Base-by-base conservation (phyloP, 305 asterid species). In the Petunia hybrid region DNA sequence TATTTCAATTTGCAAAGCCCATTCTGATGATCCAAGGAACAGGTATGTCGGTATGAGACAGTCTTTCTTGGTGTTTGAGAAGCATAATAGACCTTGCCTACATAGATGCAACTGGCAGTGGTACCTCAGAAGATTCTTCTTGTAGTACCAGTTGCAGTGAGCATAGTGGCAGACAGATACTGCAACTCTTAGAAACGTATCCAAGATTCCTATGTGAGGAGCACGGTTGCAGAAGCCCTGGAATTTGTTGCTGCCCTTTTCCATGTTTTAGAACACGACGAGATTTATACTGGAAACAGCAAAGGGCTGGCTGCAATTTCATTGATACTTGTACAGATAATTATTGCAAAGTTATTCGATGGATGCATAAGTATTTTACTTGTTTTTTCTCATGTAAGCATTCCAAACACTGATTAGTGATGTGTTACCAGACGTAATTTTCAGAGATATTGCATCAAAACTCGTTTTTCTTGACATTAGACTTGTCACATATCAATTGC, bases 231-330 rank as follows among this genome's bases (percentile, higher is more conserved):
- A 35, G 93, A 92, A 81, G 97, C 97, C 22, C 83, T 92, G 65
- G 97, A 91, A 85, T 96, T 91, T 79, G 90, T 92, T 82, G 91
- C 97, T 43, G 97, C 95, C 51, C 95, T 92, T 82, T 91, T 89
- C 89, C 91, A 92, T 13, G 95, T 91, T 62, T 95, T 91, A 83
- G 97, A 90, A 65, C 92, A 93, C 69, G 89, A 92, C 22, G 97
- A 92, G 80, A 92, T 92, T 83, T 92, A 91, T 83, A 92, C 97
- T 0, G 95, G 95, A 57, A 92, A 92, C 64, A 86, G 90, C 86
- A 87, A 74, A 35, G 97, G 97, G 61, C 88, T 90, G 57, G 91
- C 31, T 22, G 31, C 31, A 22, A 22, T 22, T 22, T 22, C 31
- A 22, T 22, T 22, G 31, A 22, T 22, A 22, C 31, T 22, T 22